A percentile compares a stretch with the other conserved stretches of the same genome.
Evolutionary conservation across 805 yeast genomes (phyloP).

Genomic region (Metschnikowia koreensis): DNA sequence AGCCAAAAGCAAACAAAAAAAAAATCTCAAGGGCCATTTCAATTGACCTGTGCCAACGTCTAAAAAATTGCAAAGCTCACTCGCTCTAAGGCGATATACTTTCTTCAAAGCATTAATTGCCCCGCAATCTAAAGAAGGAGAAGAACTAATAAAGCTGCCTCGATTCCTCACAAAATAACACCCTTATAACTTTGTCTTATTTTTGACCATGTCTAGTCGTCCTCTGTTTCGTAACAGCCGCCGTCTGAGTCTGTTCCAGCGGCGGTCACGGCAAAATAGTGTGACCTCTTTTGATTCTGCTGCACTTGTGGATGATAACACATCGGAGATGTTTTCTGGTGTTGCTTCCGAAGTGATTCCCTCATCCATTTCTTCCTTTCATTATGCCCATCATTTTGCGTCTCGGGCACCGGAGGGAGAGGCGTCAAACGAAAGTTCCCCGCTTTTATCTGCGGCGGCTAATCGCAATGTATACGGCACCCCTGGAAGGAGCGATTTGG

Average conservation of each 20-base stretch:
- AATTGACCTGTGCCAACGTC: not conserved
- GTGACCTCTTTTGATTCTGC: constrained; percentile 32
- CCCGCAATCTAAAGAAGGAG: not conserved
- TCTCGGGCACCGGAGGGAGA: constrained; percentile 21
- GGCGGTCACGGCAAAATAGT: constrained; percentile 31
- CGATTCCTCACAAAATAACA: no score
- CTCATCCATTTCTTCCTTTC: constrained; percentile 73
- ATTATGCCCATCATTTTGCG: constrained; percentile 58
- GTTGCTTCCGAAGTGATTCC: constrained; percentile 76
- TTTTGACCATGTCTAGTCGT: constrained; percentile 4
- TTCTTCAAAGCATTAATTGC: not conserved
- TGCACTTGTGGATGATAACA: constrained; percentile 52
- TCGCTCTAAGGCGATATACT: not conserved
- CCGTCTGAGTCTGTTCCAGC: constrained; percentile 26
- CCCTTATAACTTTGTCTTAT: not conserved
- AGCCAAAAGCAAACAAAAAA: not conserved
- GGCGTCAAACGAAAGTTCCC: constrained; percentile 32
- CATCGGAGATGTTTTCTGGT: constrained; percentile 71
- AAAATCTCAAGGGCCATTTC: not conserved
- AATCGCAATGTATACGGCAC: constrained; percentile 7
- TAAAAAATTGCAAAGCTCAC: not conserved
- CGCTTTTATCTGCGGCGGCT: constrained; percentile 28
- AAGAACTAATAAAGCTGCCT: not conserved
- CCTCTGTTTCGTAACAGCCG: constrained; percentile 21
- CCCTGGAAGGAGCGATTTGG: constrained; percentile 24